These are phyloP conservation scores for Cadophora sp. DNA, from an alignment of 2,329 filamentous ascomycete species.

Conservation along the genomic window DNA sequence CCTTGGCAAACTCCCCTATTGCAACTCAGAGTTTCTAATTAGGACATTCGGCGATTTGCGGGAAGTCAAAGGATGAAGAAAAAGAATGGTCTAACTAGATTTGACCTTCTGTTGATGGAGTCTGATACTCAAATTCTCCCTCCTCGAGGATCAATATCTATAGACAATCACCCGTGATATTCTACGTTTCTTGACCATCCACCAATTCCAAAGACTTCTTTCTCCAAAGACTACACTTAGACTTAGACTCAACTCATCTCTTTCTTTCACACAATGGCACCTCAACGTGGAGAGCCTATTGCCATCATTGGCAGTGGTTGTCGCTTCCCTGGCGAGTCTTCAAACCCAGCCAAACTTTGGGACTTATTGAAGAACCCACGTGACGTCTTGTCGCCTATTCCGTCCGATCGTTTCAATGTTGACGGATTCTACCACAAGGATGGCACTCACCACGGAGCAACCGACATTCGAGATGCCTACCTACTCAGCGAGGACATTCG, in stretches of 20 bases:
- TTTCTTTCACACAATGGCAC: neutral
- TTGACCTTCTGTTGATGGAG: too few species aligned
- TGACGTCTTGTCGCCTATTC: constrained; percentile 30
- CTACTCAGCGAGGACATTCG: constrained; percentile 20
- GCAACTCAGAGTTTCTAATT: too few species aligned
- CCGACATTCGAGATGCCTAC: constrained; percentile 20
- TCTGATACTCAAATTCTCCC: too few species aligned
- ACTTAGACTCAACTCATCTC: constrained; percentile 6
- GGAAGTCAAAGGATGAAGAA: too few species aligned
- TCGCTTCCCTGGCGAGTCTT: constrained; percentile 19
- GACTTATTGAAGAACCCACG: constrained; percentile 39
- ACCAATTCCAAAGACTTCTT: too few species aligned
- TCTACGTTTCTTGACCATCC: too few species aligned
- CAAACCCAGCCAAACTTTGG: constrained; percentile 43
- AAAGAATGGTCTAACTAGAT: too few species aligned
- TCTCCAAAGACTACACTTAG: neutral
- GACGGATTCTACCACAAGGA: constrained; percentile 60
- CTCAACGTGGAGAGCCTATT: constrained; percentile 15
- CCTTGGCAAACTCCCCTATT: too few species aligned
- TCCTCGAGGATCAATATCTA: too few species aligned
- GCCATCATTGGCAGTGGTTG: constrained; percentile 24
- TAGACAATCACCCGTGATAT: too few species aligned
- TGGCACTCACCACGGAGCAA: constrained; percentile 21
- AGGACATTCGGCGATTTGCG: too few species aligned
- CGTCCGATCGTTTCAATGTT: constrained; percentile 51